Percentiles rank a stretch among this genome's conserved stretches.
These are phyloP conservation scores for Lichtheimia ornata DNA, from an alignment of 371 early-diverging fungal genomes.

Conservation along the genomic window DNA sequence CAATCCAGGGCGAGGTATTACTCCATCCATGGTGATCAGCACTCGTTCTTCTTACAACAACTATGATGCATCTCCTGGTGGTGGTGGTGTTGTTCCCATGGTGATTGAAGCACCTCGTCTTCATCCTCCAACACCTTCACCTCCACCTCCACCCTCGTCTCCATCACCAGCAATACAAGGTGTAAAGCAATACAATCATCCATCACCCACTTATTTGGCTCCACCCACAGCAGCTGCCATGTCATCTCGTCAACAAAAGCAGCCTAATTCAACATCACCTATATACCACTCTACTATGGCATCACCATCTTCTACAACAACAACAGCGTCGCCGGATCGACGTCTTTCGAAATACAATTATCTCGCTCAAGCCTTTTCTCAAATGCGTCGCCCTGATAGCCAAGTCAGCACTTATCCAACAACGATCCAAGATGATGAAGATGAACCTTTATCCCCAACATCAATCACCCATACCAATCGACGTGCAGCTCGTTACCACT, in stretches of 20 bases:
- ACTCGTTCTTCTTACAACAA: constrained; percentile 1
- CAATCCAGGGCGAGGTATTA: constrained; percentile 22
- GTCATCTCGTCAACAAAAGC: no score
- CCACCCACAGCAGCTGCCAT: no score
- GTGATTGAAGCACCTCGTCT: background rate
- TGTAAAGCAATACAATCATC: constrained; percentile 21
- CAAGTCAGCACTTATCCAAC: background rate
- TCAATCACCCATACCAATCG: background rate
- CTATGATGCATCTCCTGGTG: background rate
- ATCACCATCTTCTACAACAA: background rate
- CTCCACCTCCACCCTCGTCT: constrained; percentile 4
- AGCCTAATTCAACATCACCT: no score
- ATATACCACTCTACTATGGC: background rate
- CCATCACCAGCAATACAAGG: constrained; percentile 11
- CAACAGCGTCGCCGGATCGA: constrained; percentile 14
- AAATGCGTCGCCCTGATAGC: constrained; percentile 32
- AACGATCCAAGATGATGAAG: background rate
- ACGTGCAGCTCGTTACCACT: background rate
- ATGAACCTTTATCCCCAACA: background rate
- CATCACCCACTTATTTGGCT: no score
- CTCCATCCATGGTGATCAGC: constrained; percentile 22
- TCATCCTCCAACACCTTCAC: constrained; percentile 15
- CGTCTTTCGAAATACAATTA: constrained; percentile 46
- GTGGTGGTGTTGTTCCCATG: background rate
- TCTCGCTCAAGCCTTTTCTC: constrained; percentile 39